Base-by-base conservation (phyloP, 1,284 basidiomycete species). In the Volvariella surrecta region DNA sequence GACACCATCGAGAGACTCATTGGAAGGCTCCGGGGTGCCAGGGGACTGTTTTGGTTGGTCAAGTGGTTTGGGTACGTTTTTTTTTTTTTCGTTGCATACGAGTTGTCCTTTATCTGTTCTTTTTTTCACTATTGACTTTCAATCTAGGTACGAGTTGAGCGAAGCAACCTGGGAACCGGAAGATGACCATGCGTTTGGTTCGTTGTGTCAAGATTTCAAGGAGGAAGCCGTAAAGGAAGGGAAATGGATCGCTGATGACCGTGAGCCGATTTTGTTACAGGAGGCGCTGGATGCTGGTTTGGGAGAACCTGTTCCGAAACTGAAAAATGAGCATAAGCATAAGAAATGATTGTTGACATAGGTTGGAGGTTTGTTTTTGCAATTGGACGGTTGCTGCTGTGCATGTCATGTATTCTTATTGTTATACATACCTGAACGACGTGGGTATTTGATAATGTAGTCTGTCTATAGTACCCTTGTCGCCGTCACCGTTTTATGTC, bases 81-180 rank as follows among this genome's bases (percentile, higher is more conserved):
- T 47, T 39, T 45, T 28, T 11, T 47, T 39, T 45, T 28, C 24
- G 11, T 11, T 28, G 24, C 24, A 6, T 28, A 6, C 24, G 11
- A 28, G 24, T 11, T 28, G 11, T 28, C 6, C 11, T 28, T 28
- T 6, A 28, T 28, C 24, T 6, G 6, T 28, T 11, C 6, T 28
- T 28, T 11, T 48, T 45, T n/a, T 32, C 13, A 24, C 17, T 45
- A n/a, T 37, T 47, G 28, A 2, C 37, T 40, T n/a, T 44, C 35
- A 3, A 30, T 28, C 11, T 43, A 69, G 67, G 32, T 69, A 69
- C 48, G 50, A 56, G 1, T 50, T 63, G 7, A 37, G 42, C 11
- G 52, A 63, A 9, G 58, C 61, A 11, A 69, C 66, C 8, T 68
- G 66, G 66, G 61, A 69, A 50, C 48, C 45, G n/a, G 55, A 61